Base-by-base conservation (phyloP, 2,329 filamentous ascomycete species). In the Colletotrichum sp. region DNA sequence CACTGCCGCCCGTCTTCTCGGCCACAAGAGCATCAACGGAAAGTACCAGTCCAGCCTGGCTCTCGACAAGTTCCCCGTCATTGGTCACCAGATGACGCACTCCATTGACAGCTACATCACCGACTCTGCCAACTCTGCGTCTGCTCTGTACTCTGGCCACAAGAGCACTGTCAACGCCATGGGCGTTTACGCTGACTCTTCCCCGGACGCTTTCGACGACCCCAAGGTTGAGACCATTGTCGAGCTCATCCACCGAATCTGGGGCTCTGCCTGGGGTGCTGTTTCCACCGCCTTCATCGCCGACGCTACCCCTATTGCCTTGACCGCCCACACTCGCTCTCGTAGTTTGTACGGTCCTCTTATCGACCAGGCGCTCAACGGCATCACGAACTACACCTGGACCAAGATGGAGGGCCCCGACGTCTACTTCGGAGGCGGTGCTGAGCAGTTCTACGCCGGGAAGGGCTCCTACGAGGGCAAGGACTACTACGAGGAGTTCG, bases 21-120 rank as follows among this genome's bases (percentile, higher is more conserved):
- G 90, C 21, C 95, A 98, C 88, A 94, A 95, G 88, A 93, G 90
- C 79, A 90, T 96, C 88, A 97, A 98, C 82, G 95, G 95, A 79
- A 95, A 94, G 84, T 98, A 96, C 84, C 93, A 95, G 87, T 92
- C 90, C 73, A 90, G 89, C 72, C 90, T 98, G 89, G 89, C 92
- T 81, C 89, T 98, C 88, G 95, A 98, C 86, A 90, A 95, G 82
- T 97, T 97, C 85, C 95, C 95, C 4, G 91, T 96, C n/a, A 83
- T 96, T 13, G 95, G 95, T 24, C 95, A 98, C 84, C 95, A 96
- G 86, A 96, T 97, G 93, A 96, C 95, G 13, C 95, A 96, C 85
- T 96, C 94, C 2, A 92, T 97, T 82, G 95, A 96, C 86, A 92
- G 89, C 66, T 96, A 95, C 88, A 96, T 97, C 82, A 97, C 95